Percentiles rank a stretch among this genome's conserved stretches.
Conservation (phyloP, 2,329 filamentous ascomycete genomes). For the Macrophomina pseudophaseolina region DNA sequence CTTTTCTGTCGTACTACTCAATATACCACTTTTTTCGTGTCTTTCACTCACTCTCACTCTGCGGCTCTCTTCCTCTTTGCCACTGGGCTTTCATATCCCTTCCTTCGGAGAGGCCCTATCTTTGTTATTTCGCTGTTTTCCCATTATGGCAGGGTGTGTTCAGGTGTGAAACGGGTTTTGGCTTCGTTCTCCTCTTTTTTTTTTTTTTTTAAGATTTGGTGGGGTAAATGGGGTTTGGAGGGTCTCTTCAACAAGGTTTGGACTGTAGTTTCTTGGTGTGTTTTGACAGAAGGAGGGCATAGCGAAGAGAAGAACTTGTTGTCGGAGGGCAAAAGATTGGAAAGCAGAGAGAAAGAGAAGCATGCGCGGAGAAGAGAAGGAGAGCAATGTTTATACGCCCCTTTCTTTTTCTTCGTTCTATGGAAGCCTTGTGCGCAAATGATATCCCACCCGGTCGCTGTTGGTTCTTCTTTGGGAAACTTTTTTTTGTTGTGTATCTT, state of each 20-base stretch:
- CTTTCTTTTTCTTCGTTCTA: conserved; percentile 11
- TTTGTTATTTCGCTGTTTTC: conserved; percentile 6
- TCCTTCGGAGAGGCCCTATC: conserved; percentile 23
- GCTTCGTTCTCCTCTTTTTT: too few species aligned
- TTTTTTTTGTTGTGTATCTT: conserved; percentile 14
- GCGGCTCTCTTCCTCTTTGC: conserved; percentile 2
- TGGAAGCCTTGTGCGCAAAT: conserved; percentile 16
- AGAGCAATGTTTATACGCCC: conserved; percentile 34
- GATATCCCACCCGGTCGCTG: conserved; percentile 19
- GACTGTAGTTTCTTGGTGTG: too few species aligned
- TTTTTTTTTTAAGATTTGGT: too few species aligned
- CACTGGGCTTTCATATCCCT: not conserved
- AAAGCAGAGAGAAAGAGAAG: conserved; percentile 38
- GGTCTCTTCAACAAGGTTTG: conserved; percentile 28
- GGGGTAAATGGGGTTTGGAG: not conserved
- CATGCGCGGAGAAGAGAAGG: conserved; percentile 33
- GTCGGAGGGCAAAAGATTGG: conserved; percentile 25
- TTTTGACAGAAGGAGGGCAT: conserved; percentile 8
- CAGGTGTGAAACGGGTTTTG: conserved; percentile 24
- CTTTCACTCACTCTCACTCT: conserved; percentile 30
- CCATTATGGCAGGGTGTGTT: conserved; percentile 11
- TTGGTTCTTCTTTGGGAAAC: conserved; percentile 19
- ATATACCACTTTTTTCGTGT: conserved; percentile 15
- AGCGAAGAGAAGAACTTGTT: conserved; percentile 31
- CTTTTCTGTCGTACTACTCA: conserved; percentile 19